phyloP scores from a whole-genome alignment of 2,329 filamentous ascomycete genomes.

The Penicillium vulpinum region DNA sequence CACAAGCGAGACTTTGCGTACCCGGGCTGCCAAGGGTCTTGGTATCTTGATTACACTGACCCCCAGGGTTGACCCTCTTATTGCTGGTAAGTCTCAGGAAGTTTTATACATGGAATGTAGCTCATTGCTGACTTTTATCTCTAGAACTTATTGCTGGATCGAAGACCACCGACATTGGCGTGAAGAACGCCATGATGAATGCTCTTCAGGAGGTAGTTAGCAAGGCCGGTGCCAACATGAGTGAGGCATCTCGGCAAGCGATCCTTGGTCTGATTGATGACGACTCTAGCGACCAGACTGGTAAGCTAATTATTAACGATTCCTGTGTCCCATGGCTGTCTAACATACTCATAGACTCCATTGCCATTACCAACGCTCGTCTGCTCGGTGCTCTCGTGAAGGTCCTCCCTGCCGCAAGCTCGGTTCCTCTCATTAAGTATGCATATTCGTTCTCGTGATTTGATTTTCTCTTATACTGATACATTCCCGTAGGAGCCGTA shows the following conservation, averaged over 20 bases:
- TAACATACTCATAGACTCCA: conserved; percentile 50
- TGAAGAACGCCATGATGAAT: conserved; percentile 94
- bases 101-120: background rate
- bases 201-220: conserved; percentile 94
- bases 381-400: conserved; percentile 87
- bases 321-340: conserved; percentile 16
- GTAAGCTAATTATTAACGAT: conserved; percentile 38
- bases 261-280: conserved; percentile 86
- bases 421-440: conserved; percentile 59
- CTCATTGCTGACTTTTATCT: conserved; percentile 8
- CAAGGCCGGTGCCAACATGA: conserved; percentile 94
- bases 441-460: conserved; percentile 13
- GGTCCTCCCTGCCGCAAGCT: conserved; percentile 73
- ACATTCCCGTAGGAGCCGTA: conserved; percentile 64
- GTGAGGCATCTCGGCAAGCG: conserved; percentile 80
- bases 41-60: conserved; percentile 95
- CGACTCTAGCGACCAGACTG: conserved; percentile 72
- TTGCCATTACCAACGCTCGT: conserved; percentile 87
- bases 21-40: conserved; percentile 86
- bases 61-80: conserved; percentile 90
- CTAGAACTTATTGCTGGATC: conserved; percentile 90
- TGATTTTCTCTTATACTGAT: conserved; percentile 24
- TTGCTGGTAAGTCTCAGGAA: conserved; percentile 52
- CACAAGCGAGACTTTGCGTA: conserved; percentile 82
- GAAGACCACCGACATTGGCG: conserved; percentile 82